Evolutionary conservation across 2,329 filamentous ascomycete species (phyloP).

Genomic region (Helminthosporium solani): DNA sequence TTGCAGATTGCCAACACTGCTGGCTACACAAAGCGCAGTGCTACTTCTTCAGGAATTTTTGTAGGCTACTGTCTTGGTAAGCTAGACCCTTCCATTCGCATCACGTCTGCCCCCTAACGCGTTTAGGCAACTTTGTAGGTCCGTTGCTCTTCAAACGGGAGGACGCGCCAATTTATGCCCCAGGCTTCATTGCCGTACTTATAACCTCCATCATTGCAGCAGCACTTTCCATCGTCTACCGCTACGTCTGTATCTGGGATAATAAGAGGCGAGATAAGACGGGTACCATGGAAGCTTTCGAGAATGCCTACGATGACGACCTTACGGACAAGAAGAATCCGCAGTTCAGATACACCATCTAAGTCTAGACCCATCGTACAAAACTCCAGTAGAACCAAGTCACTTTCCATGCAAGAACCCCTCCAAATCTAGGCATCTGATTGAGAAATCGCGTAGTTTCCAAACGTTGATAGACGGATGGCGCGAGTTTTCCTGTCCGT

Average conservation of each 20-base stretch:
- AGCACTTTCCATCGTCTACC: conserved; percentile 46
- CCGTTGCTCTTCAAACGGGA: conserved; percentile 21
- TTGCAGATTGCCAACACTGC: conserved; percentile 54
- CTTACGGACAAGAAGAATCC: conserved; percentile 46
- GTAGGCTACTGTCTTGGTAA: conserved; percentile 54
- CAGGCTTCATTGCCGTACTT: conserved; percentile 47
- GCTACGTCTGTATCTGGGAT: conserved; percentile 46
- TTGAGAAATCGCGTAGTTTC: no score
- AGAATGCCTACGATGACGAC: conserved; percentile 55
- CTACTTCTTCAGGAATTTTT: conserved; percentile 52
- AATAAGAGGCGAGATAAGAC: conserved; percentile 47
- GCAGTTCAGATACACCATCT: conserved; percentile 24
- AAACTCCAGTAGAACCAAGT: no score
- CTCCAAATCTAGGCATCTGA: no score
- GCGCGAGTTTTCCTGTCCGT: no score
- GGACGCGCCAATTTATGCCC: conserved; percentile 25
- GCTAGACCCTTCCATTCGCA: not conserved
- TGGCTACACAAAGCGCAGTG: conserved; percentile 54
- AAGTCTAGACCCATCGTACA: not conserved
- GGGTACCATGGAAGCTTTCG: conserved; percentile 49
- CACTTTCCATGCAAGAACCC: no score
- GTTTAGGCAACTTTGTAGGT: conserved; percentile 38
- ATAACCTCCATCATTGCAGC: conserved; percentile 35
- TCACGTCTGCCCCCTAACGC: conserved; percentile 13
- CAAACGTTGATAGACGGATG: no score